Percentiles rank a stretch among this genome's conserved stretches.
These are phyloP conservation scores for Pisolithus marmoratus DNA, from an alignment of 768 basidiomycete genomes.

Conservation along the genomic window DNA sequence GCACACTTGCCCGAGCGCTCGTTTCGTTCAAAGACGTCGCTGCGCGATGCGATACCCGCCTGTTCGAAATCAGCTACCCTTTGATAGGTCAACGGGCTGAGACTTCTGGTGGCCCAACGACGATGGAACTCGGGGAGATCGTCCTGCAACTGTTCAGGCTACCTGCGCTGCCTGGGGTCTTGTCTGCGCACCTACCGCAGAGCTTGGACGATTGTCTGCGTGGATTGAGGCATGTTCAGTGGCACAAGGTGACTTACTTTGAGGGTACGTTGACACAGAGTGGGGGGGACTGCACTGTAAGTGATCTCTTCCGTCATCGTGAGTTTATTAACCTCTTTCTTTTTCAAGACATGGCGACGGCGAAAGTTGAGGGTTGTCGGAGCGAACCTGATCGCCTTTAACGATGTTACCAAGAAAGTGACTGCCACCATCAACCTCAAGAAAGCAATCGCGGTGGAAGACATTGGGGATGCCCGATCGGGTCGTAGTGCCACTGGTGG, in stretches of 20 bases:
- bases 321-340: background rate
- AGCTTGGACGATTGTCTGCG: conserved; percentile 90
- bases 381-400: conserved; percentile 82
- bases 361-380: conserved; percentile 82
- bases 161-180: conserved; percentile 80
- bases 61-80: conserved; percentile 80
- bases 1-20: conserved; percentile 83
- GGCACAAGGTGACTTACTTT: conserved; percentile 94
- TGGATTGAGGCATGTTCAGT: conserved; percentile 82
- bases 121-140: conserved; percentile 80
- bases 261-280: conserved; percentile 89
- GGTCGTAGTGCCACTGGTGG: conserved; percentile 42
- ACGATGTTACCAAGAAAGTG: conserved; percentile 87
- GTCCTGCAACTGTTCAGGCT: conserved; percentile 87
- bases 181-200: conserved; percentile 75
- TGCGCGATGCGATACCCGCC: conserved; percentile 71
- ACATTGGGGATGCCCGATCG: conserved; percentile 59
- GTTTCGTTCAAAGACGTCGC: conserved; percentile 88
- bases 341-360: conserved; percentile 67
- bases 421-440: conserved; percentile 88
- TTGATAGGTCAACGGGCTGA: conserved; percentile 72
- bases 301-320: too few species aligned
- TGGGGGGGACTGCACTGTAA: conserved; percentile 87
- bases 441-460: conserved; percentile 72
- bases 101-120: conserved; percentile 43